Percentiles rank a stretch among this genome's conserved stretches.
Conservation (phyloP, 2,329 filamentous ascomycete genomes). For the Arthrobotrys sinensis region DNA sequence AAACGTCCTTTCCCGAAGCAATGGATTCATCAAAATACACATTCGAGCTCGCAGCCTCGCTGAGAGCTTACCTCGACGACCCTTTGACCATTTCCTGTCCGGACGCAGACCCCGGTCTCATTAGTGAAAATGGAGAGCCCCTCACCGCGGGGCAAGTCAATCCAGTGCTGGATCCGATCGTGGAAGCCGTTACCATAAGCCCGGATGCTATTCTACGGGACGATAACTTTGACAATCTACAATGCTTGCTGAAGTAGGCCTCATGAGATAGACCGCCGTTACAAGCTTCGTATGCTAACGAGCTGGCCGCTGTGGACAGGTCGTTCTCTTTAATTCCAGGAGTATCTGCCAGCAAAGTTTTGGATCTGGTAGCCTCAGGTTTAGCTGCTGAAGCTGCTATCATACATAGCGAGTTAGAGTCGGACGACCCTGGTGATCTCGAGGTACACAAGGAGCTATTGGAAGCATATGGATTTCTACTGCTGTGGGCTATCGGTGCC, state of each 20-base stretch:
- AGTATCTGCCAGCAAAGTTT: slow-evolving; percentile 89
- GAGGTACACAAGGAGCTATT: slow-evolving; percentile 90
- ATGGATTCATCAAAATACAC: slow-evolving; percentile 67
- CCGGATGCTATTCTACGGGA: slow-evolving; percentile 87
- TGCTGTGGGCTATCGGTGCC: slow-evolving; percentile 96
- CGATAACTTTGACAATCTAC: slow-evolving; percentile 88
- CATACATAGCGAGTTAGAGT: slow-evolving; percentile 87
- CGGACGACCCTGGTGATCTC: slow-evolving; percentile 89
- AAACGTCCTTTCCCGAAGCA: background rate
- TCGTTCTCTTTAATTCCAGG: slow-evolving; percentile 84
- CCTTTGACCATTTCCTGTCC: slow-evolving; percentile 85
- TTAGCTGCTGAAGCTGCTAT: slow-evolving; percentile 87
- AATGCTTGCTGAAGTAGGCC: slow-evolving; percentile 91
- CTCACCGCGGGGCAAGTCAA: slow-evolving; percentile 85
- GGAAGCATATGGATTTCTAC: slow-evolving; percentile 92
- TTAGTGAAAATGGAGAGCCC: slow-evolving; percentile 87
- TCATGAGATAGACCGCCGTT: background rate
- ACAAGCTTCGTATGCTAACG: slow-evolving; percentile 15
- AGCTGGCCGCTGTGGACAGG: slow-evolving; percentile 70
- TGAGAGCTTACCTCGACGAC: slow-evolving; percentile 97
- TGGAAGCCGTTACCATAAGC: slow-evolving; percentile 91
- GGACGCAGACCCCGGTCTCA: slow-evolving; percentile 85
- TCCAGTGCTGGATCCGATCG: slow-evolving; percentile 87
- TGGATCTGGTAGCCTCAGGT: slow-evolving; percentile 89
- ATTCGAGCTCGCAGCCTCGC: slow-evolving; percentile 96